phyloP scores from a whole-genome alignment of 2,329 filamentous ascomycete genomes.

The Lachnellula arida region DNA sequence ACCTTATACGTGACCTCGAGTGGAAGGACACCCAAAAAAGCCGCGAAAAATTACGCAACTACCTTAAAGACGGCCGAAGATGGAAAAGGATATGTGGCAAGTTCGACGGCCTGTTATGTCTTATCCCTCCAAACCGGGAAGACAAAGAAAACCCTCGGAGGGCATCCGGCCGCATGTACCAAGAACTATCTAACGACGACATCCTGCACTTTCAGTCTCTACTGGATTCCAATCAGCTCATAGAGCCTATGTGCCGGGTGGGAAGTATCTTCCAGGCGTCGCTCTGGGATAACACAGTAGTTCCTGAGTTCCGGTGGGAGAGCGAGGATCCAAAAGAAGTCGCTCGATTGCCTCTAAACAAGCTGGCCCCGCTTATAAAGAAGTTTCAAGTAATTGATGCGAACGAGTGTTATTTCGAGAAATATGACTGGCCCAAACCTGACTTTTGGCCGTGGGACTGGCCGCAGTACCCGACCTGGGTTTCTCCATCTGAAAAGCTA shows the following conservation, averaged over 20 bases:
- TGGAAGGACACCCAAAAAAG: slow-evolving; percentile 1
- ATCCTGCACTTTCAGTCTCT: slow-evolving; percentile 6
- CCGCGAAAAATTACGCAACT: slow-evolving; percentile 1
- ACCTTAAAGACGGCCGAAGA: slow-evolving; percentile 9
- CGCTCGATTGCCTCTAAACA: slow-evolving; percentile 1
- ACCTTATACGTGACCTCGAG: slow-evolving; percentile 5
- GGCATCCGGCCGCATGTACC: slow-evolving; percentile 3
- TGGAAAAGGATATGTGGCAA: slow-evolving; percentile 7
- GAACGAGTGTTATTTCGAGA: not conserved
- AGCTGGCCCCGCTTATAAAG: slow-evolving; percentile 5
- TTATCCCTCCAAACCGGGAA: slow-evolving; percentile 5
- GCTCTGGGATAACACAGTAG: slow-evolving; percentile 3
- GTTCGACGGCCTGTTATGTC: slow-evolving; percentile 6
- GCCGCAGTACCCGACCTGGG: slow-evolving; percentile 2
- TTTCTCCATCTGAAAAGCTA: not conserved
- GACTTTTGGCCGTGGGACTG: slow-evolving; percentile 7
- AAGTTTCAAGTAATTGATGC: slow-evolving; percentile 2
- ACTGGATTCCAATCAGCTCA: slow-evolving; percentile 1
- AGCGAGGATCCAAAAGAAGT: slow-evolving; percentile 2
- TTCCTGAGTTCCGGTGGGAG: slow-evolving; percentile 7
- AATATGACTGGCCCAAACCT: slow-evolving; percentile 7
- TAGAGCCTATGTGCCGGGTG: slow-evolving; percentile 3
- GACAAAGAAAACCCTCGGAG: slow-evolving; percentile 2
- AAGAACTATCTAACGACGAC: slow-evolving; percentile 1
- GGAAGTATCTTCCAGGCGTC: slow-evolving; percentile 5